Percentiles rank a stretch among this genome's conserved stretches.
Conservation (phyloP, 2,329 filamentous ascomycete genomes). For the Microsporum audouinii region DNA sequence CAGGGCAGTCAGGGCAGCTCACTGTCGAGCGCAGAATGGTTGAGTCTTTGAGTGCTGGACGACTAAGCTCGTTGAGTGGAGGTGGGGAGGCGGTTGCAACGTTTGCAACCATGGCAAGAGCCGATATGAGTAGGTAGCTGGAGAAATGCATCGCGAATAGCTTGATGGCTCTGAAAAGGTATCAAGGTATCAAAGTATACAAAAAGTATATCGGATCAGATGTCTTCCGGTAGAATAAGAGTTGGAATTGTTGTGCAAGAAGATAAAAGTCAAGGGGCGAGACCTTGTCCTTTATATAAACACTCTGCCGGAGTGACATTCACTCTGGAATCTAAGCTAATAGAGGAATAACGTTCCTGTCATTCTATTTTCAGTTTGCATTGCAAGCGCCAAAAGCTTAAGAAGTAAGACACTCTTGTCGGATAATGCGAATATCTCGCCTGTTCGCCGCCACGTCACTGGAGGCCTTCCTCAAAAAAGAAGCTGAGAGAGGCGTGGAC, state of each 20-base stretch:
- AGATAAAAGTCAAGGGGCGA: not conserved
- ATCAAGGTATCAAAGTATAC: not conserved
- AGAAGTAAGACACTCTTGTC: not conserved
- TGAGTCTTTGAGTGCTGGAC: slow-evolving; percentile 2
- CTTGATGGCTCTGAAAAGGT: not conserved
- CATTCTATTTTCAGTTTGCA: slow-evolving; percentile 1
- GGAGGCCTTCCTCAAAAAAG: not conserved
- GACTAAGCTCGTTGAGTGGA: not conserved
- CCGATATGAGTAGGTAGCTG: not conserved
- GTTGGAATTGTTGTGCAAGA: not conserved
- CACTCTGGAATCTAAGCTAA: not conserved
- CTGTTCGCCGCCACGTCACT: not conserved
- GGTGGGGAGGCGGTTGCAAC: not conserved
- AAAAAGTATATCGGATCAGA: not conserved
- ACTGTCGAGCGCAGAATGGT: slow-evolving; percentile 4
- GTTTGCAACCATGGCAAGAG: not conserved
- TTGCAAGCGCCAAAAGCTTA: not conserved
- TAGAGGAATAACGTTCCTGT: not conserved
- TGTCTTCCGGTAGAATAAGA: not conserved
- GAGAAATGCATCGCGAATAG: not conserved
- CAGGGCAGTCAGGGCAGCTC: slow-evolving; percentile 2
- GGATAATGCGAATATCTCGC: not conserved
- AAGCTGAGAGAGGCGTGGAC: not conserved
- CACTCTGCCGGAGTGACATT: not conserved
- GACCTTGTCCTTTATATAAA: not conserved